Evolutionary conservation across 2,329 filamentous ascomycete species (phyloP).

Genomic region (Fusarium udum): DNA sequence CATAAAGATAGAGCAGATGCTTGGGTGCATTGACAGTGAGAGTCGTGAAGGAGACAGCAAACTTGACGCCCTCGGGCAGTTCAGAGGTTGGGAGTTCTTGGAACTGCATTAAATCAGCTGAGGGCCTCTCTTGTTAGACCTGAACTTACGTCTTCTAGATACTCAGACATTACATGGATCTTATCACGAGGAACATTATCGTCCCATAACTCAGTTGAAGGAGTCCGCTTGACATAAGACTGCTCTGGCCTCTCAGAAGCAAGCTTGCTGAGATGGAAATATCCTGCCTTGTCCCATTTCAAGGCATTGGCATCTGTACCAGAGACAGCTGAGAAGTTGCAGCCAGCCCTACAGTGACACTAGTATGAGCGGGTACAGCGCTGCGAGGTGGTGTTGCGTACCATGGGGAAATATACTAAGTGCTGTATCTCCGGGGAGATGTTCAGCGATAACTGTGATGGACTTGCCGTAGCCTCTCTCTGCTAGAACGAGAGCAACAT

Average conservation of each 20-base stretch:
- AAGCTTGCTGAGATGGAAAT: background rate
- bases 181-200: background rate
- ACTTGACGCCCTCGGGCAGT: background rate
- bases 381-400: background rate
- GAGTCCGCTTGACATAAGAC: background rate
- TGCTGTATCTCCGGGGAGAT: background rate
- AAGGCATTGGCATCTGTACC: background rate
- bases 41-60: background rate
- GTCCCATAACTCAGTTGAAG: background rate
- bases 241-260: background rate
- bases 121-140: rapidly evolving
- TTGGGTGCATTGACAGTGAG: background rate
- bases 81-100: background rate
- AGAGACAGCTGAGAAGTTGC: slow-evolving; percentile 5
- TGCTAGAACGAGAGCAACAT: background rate
- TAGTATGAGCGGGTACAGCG: rapidly evolving
- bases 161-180: background rate
- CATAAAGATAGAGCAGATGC: background rate
- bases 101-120: background rate
- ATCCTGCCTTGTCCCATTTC: background rate
- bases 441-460: background rate
- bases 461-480: background rate
- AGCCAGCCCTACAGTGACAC: background rate
- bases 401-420: background rate
- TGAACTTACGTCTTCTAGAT: background rate